phyloP scores from a whole-genome alignment of 352 stramenopile genomes.

The Phytophthora meadii region DNA sequence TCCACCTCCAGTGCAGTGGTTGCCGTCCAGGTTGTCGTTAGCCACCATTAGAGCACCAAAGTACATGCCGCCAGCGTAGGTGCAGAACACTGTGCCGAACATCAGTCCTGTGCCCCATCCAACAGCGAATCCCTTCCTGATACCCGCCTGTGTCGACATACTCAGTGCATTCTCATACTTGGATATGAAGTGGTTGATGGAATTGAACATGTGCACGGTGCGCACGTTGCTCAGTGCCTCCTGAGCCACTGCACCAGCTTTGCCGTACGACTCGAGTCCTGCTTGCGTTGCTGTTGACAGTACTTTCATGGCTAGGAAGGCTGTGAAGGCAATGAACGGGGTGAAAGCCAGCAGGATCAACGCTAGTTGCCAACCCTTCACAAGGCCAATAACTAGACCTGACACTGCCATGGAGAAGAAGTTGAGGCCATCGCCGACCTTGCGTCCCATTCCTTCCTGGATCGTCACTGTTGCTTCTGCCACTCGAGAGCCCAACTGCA shows the following conservation, averaged over 20 bases:
- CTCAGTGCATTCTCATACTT: slow-evolving; percentile 69
- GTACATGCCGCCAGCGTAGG: slow-evolving; percentile 82
- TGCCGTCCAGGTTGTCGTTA: slow-evolving; percentile 60
- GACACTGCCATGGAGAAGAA: slow-evolving; percentile 71
- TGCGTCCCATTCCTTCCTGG: slow-evolving; percentile 70
- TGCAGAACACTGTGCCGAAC: slow-evolving; percentile 72
- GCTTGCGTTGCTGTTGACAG: slow-evolving; percentile 54
- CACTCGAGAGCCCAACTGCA: slow-evolving; percentile 57
- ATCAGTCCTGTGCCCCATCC: slow-evolving; percentile 69
- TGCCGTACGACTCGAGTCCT: slow-evolving; percentile 64
- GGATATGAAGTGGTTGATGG: slow-evolving; percentile 56
- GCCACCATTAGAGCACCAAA: slow-evolving; percentile 75
- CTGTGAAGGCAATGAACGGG: slow-evolving; percentile 64
- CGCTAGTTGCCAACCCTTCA: slow-evolving; percentile 72
- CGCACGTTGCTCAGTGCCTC: slow-evolving; percentile 76
- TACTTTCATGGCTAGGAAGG: slow-evolving; percentile 60
- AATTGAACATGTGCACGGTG: slow-evolving; percentile 85
- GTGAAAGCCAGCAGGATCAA: slow-evolving; percentile 71
- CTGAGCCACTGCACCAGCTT: slow-evolving; percentile 76
- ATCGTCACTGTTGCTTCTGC: slow-evolving; percentile 66
- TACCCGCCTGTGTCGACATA: slow-evolving; percentile 52
- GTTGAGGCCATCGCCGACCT: slow-evolving; percentile 60
- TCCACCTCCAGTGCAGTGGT: slow-evolving; percentile 38
- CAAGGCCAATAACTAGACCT: slow-evolving; percentile 68
- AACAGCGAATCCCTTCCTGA: slow-evolving; percentile 57